These are phyloP conservation scores for Metschnikowia reukaufii DNA, from an alignment of 805 yeast species.

Conservation along the genomic window DNA sequence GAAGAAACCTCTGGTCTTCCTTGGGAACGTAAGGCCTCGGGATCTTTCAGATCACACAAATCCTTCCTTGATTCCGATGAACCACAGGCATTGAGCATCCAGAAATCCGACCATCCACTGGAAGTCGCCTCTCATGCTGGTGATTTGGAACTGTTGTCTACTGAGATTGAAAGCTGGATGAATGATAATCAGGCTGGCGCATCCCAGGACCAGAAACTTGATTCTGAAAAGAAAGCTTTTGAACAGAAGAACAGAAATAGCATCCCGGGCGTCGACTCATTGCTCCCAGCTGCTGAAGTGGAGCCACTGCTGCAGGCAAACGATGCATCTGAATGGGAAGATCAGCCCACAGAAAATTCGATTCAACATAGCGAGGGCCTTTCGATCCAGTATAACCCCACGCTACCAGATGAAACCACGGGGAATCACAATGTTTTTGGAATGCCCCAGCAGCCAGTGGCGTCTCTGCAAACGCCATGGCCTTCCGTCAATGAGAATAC, in stretches of 20 bases:
- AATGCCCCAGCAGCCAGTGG: neutral
- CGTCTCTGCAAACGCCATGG: conserved; percentile 2
- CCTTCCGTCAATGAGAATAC: neutral
- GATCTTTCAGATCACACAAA: too few relatives aligned
- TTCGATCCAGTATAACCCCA: neutral
- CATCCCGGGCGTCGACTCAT: neutral
- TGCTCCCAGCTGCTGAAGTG: neutral
- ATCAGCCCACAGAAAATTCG: neutral
- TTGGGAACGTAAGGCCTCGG: too few relatives aligned
- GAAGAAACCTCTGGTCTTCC: too few relatives aligned
- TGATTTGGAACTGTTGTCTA: neutral
- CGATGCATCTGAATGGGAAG: neutral
- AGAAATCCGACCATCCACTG: conserved; percentile 3
- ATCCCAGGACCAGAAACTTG: too few relatives aligned
- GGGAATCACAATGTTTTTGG: neutral
- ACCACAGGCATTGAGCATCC: neutral
- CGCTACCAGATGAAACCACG: neutral
- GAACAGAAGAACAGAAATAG: neutral
- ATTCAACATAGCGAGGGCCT: neutral
- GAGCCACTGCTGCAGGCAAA: neutral
- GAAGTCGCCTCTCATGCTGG: neutral
- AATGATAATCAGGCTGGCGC: too few relatives aligned
- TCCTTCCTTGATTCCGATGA: conserved; percentile 3
- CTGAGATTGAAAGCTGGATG: too few relatives aligned
- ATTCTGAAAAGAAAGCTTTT: too few relatives aligned